Percentiles rank a stretch among this genome's conserved stretches.
These are phyloP conservation scores for Saturnispora saitoi DNA, from an alignment of 805 yeast genomes.

Conservation along the genomic window DNA sequence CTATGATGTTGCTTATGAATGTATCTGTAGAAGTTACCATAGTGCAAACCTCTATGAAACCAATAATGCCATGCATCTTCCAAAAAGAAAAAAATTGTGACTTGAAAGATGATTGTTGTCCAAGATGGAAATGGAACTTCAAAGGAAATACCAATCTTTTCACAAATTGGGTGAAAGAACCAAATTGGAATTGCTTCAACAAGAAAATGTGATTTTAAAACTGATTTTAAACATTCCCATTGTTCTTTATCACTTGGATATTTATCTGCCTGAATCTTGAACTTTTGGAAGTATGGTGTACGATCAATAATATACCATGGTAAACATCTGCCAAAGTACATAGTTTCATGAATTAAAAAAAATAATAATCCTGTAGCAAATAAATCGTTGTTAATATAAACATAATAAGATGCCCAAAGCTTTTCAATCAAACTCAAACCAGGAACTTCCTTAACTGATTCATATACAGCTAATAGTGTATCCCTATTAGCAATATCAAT, in stretches of 20 bases:
- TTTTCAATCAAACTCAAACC: conserved; percentile 43
- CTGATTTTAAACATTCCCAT: conserved; percentile 85
- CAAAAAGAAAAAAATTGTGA: conserved; percentile 66
- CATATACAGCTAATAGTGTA: conserved; percentile 20
- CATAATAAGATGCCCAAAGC: conserved; percentile 85
- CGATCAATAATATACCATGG: conserved; percentile 89
- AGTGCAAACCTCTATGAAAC: conserved; percentile 86
- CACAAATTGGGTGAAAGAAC: conserved; percentile 93
- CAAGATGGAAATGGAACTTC: conserved; percentile 78
- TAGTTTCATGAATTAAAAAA: conserved; percentile 73
- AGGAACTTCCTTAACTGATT: conserved; percentile 21
- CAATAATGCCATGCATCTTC: conserved; percentile 98
- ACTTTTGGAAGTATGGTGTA: conserved; percentile 76
- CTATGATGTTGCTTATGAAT: conserved; percentile 97
- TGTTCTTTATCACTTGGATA: conserved; percentile 77
- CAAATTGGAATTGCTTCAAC: conserved; percentile 96
- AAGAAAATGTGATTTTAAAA: conserved; percentile 75
- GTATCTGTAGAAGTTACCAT: conserved; percentile 80
- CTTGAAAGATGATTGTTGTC: conserved; percentile 52
- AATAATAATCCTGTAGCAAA: conserved; percentile 87
- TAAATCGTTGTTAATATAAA: conserved; percentile 76
- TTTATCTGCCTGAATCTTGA: conserved; percentile 83
- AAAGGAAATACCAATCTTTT: conserved; percentile 65
- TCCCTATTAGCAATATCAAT: conserved; percentile 18
- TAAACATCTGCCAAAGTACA: conserved; percentile 85